These are phyloP conservation scores for Fusarium sp. DNA, from an alignment of 2,329 filamentous ascomycete species.

Conservation along the genomic window DNA sequence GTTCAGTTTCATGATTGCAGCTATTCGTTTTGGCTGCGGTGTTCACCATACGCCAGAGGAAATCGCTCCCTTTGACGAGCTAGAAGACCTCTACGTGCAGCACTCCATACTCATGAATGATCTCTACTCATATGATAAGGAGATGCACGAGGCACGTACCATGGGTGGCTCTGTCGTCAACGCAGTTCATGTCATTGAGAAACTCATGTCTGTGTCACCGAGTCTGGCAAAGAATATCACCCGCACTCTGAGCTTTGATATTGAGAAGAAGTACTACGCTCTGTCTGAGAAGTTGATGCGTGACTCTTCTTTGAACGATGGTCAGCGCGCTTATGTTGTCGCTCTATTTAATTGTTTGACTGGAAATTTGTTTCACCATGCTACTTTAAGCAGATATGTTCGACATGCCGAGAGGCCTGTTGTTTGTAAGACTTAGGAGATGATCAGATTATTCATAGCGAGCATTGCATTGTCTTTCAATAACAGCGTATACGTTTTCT, in stretches of 20 bases:
- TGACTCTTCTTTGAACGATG: background rate
- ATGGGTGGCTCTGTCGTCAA: conserved; percentile 16
- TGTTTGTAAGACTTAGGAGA: background rate
- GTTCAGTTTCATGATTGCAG: conserved; percentile 19
- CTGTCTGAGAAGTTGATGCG: conserved; percentile 14
- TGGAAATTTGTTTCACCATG: conserved; percentile 22
- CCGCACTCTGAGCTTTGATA: conserved; percentile 4
- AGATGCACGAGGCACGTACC: conserved; percentile 12
- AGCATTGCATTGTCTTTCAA: background rate
- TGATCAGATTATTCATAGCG: background rate
- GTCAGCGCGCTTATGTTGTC: conserved; percentile 1
- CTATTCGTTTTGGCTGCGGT: conserved; percentile 20
- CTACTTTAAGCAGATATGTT: conserved; percentile 24
- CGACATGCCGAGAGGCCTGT: conserved; percentile 3
- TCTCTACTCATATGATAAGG: conserved; percentile 30
- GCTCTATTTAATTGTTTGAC: conserved; percentile 15
- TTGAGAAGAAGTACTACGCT: conserved; percentile 25
- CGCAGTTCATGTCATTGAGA: conserved; percentile 14
- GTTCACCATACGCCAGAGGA: conserved; percentile 7
- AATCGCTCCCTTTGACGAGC: conserved; percentile 4
- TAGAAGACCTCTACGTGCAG: conserved; percentile 13
- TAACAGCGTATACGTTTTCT: background rate
- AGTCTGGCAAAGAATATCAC: conserved; percentile 10
- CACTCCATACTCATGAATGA: conserved; percentile 23
- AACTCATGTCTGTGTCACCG: conserved; percentile 3